Conservation (phyloP, 805 yeast species). For the Pichia cabralensis region DNA sequence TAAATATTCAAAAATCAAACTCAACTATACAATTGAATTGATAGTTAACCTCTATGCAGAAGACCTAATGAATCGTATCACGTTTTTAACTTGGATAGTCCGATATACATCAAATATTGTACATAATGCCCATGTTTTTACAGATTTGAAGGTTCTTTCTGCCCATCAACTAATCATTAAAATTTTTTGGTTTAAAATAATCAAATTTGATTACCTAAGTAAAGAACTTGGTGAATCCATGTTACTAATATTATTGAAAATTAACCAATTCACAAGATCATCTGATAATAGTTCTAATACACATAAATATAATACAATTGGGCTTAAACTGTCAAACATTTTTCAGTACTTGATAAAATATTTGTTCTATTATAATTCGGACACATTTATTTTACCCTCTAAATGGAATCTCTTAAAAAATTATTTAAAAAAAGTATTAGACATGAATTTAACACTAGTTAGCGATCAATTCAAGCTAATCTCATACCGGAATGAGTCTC, state of each 20-base stretch:
- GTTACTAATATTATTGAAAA: slow-evolving; percentile 23
- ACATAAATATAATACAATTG: slow-evolving; percentile 12
- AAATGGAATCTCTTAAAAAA: slow-evolving; percentile 49
- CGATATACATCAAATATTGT: slow-evolving; percentile 32
- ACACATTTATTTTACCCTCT: slow-evolving; percentile 53
- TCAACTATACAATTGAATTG: slow-evolving; percentile 52
- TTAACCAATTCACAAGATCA: slow-evolving; percentile 15
- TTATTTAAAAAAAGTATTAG: slow-evolving; percentile 33
- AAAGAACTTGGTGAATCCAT: slow-evolving; percentile 58
- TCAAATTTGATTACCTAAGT: slow-evolving; percentile 44
- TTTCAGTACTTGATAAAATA: slow-evolving; percentile 29
- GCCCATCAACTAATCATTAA: slow-evolving; percentile 41
- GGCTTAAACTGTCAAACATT: slow-evolving; percentile 12
- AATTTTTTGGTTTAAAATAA: slow-evolving; percentile 63
- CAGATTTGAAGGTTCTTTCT: slow-evolving; percentile 18
- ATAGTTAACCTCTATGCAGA: slow-evolving; percentile 60
- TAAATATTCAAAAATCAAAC: slow-evolving; percentile 35
- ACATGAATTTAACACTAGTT: slow-evolving; percentile 23
- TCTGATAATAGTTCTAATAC: too few species aligned
- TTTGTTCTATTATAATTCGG: slow-evolving; percentile 41
- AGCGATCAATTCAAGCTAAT: slow-evolving; percentile 48
- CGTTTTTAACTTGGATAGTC: slow-evolving; percentile 56
- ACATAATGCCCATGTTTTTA: slow-evolving; percentile 11
- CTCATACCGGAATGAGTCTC: slow-evolving; percentile 60
- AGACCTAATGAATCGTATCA: slow-evolving; percentile 49